Evolutionary conservation across 2,329 filamentous ascomycete species (phyloP), one percentile per base, ranked within the genome.

Genomic region (Phyllosticta citribraziliensis): DNA sequence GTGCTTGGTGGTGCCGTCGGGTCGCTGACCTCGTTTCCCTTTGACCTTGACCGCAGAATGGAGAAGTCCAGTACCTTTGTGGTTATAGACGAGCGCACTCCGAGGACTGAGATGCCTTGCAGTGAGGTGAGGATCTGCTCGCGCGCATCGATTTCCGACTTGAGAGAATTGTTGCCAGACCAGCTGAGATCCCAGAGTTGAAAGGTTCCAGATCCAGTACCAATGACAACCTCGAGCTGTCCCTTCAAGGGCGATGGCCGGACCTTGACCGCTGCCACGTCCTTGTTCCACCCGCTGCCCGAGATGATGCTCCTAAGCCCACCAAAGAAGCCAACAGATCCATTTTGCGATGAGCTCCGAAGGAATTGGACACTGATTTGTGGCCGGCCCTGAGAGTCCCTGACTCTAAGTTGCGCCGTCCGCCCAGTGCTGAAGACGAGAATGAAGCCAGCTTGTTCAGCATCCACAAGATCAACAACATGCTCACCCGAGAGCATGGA

Each of bases 131-230:
- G 70, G 40, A 97, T 80, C 3, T 82, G 74, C 22, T 86, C 84
- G 60, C 85, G 84, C 62, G 86, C 79, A 71, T 96, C 88, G 22
- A 86, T 79, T 64, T 93, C 89, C 25, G 82, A 82, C 55, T 88
- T 82, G 55, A 90, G 80, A 52, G 88, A 85, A 69, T 91, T 87
- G 66, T 92, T 89, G 35, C 92, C 92, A 63, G 89, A 89, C 72
- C 93, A 90, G 69, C 93, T 91, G 52, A 97, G 81, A 69, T 88
- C 89, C 94, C 94, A 99, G 8, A 87, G 82, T 67, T 95, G 88
- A 25, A 99, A 76, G 62, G 86, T 83, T 27, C 89, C 93, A 67
- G 87, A 87, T 59, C 85, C 82, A 1, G 91, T 94, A 14, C 87
- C 85, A 47, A 92, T 85, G 55, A 96, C 83, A 35, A 96, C 81